phyloP scores from a whole-genome alignment of 2,329 filamentous ascomycete species.

The Trematosphaeria pertusa region DNA sequence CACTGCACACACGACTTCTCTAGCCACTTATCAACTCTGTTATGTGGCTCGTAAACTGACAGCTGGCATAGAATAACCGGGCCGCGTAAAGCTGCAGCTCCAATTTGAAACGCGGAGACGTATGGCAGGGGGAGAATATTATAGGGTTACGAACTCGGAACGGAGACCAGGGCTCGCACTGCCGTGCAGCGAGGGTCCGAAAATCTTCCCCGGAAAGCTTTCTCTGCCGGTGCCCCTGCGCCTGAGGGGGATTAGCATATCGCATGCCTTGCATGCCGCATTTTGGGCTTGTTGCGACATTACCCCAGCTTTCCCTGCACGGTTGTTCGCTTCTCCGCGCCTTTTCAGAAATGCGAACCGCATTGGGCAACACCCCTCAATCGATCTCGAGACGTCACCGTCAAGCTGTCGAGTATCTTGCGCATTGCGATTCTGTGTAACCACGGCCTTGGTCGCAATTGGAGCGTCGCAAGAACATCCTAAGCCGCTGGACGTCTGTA shows the following conservation, averaged over 20 bases:
- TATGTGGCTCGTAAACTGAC: conserved; percentile 20
- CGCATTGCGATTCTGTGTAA: background rate
- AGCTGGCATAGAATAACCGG: conserved; percentile 12
- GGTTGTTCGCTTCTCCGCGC: conserved; percentile 23
- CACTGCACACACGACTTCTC: conserved; percentile 8
- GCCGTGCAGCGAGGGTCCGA: conserved; percentile 17
- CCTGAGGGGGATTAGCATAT: conserved; percentile 18
- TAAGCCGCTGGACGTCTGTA: background rate
- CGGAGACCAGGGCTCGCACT: conserved; percentile 18
- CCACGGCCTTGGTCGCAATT: background rate
- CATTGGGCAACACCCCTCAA: conserved; percentile 19
- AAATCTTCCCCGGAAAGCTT: conserved; percentile 24
- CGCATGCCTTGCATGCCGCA: conserved; percentile 36
- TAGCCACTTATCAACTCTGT: conserved; percentile 15
- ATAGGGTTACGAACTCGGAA: conserved; percentile 17
- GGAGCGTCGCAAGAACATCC: background rate
- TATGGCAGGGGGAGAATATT: conserved; percentile 22
- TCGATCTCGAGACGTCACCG: conserved; percentile 15
- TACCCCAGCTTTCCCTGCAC: conserved; percentile 16
- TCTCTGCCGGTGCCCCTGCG: conserved; percentile 20
- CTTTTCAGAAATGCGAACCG: conserved; percentile 16
- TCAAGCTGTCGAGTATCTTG: conserved; percentile 4
- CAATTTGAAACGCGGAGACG: conserved; percentile 26
- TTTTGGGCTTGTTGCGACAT: conserved; percentile 16
- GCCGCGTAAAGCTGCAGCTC: conserved; percentile 21